Evolutionary conservation across 768 basidiomycete genomes (phyloP), one percentile per base, ranked within the genome.

Genomic region (Kondoa malvinella): DNA sequence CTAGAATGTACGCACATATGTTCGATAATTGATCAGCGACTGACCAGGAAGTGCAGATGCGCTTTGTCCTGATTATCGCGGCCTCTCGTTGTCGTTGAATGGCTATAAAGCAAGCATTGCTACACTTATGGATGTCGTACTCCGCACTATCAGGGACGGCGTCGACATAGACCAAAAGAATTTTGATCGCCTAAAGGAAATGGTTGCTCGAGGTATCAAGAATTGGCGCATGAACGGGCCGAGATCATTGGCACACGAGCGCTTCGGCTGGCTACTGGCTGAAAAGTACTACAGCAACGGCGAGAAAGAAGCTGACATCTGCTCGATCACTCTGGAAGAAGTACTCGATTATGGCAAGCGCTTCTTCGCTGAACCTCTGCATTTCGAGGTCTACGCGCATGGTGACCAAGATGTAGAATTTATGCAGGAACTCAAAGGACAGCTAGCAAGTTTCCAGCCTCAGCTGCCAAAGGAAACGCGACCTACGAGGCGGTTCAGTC

Each of bases 141-240:
- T 50, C 40, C 21, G 40, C 40, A 50, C 8, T 50, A 21, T 8
- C 12, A 50, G 8, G 40, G 21, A 50, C 12, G 21, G 12, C 21
- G 40, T 21, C 83, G 82, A 86, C 70, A 99, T 95, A 76, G 88
- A 89, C 77, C 85, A 84, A 78, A 81, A 94, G 68, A 84, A 84
- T 3, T 87, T 91, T 77, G 86, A 89, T 0, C 89, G 88, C 77
- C 79, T 81, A 2, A 79, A 92, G 26, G 86, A 87, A 8, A 85
- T 87, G 71, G 80, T 12, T 82, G 83, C 21, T 85, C 91, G 75
- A 75, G 88, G 12, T 77, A 91, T 65, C 80, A 86, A 1, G 83
- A 88, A 66, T 79, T 81, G 59, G 82, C 85, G 62, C 94, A 88
- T 84, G 86, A 85, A 1, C 75, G 87, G 21, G 81, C 85, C 57